A percentile compares a stretch with the other conserved stretches of the same genome.
Conservation (phyloP, 2,329 filamentous ascomycete genomes). For the Grosmannia huntii region DNA sequence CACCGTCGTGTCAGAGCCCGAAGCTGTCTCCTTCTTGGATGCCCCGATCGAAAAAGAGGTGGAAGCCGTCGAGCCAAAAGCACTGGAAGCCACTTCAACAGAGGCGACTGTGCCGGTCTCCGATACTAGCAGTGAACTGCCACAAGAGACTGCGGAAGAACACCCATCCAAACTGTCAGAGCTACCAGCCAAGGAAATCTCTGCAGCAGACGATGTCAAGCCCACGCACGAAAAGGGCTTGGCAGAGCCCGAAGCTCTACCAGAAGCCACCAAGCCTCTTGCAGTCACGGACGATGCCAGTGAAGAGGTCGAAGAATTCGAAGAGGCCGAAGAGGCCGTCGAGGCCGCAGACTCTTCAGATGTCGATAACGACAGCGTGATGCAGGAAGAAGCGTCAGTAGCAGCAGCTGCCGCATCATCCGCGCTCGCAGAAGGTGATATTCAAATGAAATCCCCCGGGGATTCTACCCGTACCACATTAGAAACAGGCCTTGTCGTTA, state of each 20-base stretch:
- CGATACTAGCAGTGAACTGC: not conserved
- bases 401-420: not conserved
- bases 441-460: no score
- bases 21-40: no score
- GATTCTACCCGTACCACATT: not conserved
- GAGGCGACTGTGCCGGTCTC: not conserved
- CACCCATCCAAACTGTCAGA: not conserved
- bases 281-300: not conserved
- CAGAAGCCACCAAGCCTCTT: not conserved
- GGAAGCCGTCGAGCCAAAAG: not conserved
- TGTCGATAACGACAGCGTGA: not conserved
- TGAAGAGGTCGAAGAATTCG: constrained; percentile 3
- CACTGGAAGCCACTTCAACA: not conserved
- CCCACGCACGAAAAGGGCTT: not conserved
- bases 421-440: not conserved
- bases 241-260: no score
- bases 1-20: no score
- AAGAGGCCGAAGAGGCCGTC: constrained; percentile 10
- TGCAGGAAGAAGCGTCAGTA: not conserved
- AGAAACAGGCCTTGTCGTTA: not conserved
- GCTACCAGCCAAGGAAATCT: not conserved
- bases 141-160: no score
- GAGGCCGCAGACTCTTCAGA: not conserved
- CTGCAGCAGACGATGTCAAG: not conserved
- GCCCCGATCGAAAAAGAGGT: not conserved